A percentile compares a stretch with the other conserved stretches of the same genome.
phyloP scores from a whole-genome alignment of 75 land plant genomes.

The Sequoiadendron giganteum region DNA sequence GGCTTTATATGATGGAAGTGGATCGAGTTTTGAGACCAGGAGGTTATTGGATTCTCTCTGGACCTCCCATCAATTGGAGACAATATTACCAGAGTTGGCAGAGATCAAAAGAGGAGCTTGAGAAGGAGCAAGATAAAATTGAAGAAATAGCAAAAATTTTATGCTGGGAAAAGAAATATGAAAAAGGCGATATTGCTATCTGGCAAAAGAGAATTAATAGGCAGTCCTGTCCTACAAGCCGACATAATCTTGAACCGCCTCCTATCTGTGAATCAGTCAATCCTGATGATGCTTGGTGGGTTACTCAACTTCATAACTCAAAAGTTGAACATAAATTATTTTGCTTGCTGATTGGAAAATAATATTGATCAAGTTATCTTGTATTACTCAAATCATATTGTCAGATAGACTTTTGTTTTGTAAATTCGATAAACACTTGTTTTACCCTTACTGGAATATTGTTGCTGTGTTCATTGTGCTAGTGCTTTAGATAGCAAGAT shows the following conservation, averaged over 20 bases:
- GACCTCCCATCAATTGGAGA: conserved; percentile 93
- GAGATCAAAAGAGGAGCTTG: conserved; percentile 77
- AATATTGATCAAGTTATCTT: background rate
- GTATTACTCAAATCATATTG: background rate
- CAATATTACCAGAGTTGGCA: conserved; percentile 77
- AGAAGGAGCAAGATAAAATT: conserved; percentile 66
- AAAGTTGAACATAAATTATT: background rate
- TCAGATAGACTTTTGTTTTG: background rate
- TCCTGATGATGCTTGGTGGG: conserved; percentile 82
- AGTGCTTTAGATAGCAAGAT: background rate
- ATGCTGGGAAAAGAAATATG: conserved; percentile 84
- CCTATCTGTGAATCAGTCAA: conserved; percentile 47
- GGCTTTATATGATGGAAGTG: conserved; percentile 82
- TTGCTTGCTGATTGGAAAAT: background rate
- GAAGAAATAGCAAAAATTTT: conserved; percentile 70
- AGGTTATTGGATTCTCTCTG: conserved; percentile 89
- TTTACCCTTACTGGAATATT: background rate
- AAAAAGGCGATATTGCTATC: conserved; percentile 80
- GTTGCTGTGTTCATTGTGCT: background rate
- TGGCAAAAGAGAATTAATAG: conserved; percentile 83
- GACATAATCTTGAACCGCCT: conserved; percentile 27
- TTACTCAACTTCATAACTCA: background rate
- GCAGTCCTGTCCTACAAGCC: conserved; percentile 48
- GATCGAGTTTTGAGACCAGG: conserved; percentile 93
- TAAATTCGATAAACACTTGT: background rate